Base-by-base conservation (phyloP, 23 red algal species). In the Rhodosorus marinus region DNA sequence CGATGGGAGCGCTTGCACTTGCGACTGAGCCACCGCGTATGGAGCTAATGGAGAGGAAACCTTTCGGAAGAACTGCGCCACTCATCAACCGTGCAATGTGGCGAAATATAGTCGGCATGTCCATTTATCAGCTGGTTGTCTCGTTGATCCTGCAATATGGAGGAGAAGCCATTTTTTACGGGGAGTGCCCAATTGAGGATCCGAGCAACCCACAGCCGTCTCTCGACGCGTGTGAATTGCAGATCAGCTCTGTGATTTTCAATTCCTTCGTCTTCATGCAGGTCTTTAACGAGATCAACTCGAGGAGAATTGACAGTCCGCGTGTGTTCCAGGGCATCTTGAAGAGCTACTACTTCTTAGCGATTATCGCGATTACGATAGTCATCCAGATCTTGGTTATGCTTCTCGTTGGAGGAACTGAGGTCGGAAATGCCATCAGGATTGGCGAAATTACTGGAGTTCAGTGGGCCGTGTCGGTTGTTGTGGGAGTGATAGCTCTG, bases 181-280 rank as follows among this genome's bases (percentile, higher is more conserved):
- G 81, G 20, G 51, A 54, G 6, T 83, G 77, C 55, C 34, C 57
- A 1, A 23, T 38, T 2, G 33, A 28, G 15, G 9, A 15, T 6
- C 59, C n/a, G 34, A 11, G 7, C 23, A 47, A 63, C 23, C 66
- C 72, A 19, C 54, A 35, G 11, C 38, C 38, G 11, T n/a, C n/a
- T n/a, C n/a, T n/a, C 51, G 41, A 41, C 26, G 60, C 35, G 22
- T 60, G 56, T 17, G 55, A 76, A 11, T 40, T 81, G 52, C 49
- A 74, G 24, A 54, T 79, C 33, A 74, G 56, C 20, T 71, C 55
- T 9, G 59, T 92, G 47, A 92, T 92, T 41, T 92, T 92, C 23
- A 92, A 92, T 42, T 57, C 64, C 20, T 92, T 92, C 43, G 83
- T 92, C 31, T 92, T 92, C 31, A 79, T 92, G 83, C 83, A 92